phyloP scores from a whole-genome alignment of 306 rosid species.

The Lupinus albus region DNA sequence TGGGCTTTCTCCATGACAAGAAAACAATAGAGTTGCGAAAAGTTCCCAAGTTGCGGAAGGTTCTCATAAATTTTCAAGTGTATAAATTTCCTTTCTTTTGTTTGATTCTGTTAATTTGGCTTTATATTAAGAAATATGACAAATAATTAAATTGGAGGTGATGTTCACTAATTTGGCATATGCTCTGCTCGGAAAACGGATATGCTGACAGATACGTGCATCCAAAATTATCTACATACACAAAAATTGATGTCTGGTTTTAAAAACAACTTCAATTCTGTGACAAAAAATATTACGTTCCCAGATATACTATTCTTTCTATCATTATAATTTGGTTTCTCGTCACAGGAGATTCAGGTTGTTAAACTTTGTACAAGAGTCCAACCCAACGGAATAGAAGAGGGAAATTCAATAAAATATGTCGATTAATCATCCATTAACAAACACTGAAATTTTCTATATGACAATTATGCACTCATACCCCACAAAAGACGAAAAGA shows the following conservation, averaged over 20 bases:
- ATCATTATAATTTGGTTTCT: background rate
- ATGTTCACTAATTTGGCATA: constrained; percentile 4
- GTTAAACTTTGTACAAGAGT: background rate
- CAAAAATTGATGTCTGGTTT: background rate
- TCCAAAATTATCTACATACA: background rate
- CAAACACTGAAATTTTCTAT: background rate
- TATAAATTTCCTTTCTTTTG: no score
- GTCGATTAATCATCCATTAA: background rate
- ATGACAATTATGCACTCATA: background rate
- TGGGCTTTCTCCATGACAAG: no score
- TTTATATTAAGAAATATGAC: no score
- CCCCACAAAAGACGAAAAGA: background rate
- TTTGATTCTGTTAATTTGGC: no score
- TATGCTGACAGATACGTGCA: constrained; percentile 20
- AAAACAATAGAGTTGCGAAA: no score
- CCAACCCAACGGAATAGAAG: background rate
- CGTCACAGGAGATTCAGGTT: background rate
- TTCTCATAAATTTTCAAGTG: no score
- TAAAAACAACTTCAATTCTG: background rate
- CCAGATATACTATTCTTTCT: background rate
- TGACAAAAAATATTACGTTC: background rate
- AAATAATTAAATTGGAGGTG: background rate
- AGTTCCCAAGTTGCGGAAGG: no score
- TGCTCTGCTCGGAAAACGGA: constrained; percentile 15
- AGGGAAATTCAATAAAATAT: background rate